phyloP scores from a whole-genome alignment of 2,329 filamentous ascomycete species.

The Gyromitra esculenta region DNA sequence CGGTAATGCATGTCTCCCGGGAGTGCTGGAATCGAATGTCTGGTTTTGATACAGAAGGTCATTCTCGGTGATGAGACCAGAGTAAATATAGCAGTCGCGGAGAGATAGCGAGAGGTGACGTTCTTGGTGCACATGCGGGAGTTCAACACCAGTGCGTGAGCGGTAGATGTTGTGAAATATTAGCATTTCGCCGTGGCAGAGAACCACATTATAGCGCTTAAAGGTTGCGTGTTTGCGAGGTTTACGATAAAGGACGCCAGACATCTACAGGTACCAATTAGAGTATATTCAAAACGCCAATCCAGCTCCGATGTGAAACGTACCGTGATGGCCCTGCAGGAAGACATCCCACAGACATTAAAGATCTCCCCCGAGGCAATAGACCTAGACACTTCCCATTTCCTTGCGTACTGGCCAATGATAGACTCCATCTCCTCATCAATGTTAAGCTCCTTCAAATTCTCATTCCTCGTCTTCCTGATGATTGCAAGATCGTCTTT shows the following conservation, averaged over 20 bases:
- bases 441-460: slow-evolving; percentile 70
- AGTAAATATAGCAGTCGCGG: slow-evolving; percentile 73
- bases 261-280: slow-evolving; percentile 62
- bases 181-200: slow-evolving; percentile 70
- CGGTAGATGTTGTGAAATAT: slow-evolving; percentile 71
- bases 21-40: slow-evolving; percentile 71
- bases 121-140: slow-evolving; percentile 71
- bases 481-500: slow-evolving; percentile 68
- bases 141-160: slow-evolving; percentile 65
- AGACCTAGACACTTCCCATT: slow-evolving; percentile 74
- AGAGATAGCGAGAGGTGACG: slow-evolving; percentile 70
- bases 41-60: slow-evolving; percentile 73
- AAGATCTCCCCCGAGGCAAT: slow-evolving; percentile 72
- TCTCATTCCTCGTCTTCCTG: slow-evolving; percentile 68
- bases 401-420: slow-evolving; percentile 72
- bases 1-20: slow-evolving; percentile 69
- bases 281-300: slow-evolving; percentile 16
- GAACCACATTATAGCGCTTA: slow-evolving; percentile 69
- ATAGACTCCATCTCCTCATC: slow-evolving; percentile 73
- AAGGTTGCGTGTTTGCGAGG: slow-evolving; percentile 71
- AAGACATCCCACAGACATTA: slow-evolving; percentile 73
- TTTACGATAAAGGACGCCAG: slow-evolving; percentile 72
- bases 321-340: slow-evolving; percentile 70
- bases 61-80: slow-evolving; percentile 70
- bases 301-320: slow-evolving; percentile 18